A percentile compares a stretch with the other conserved stretches of the same genome.
These are phyloP conservation scores for Nicotiana sylvestris DNA, from an alignment of 257 asterid genomes.

Conservation along the genomic window DNA sequence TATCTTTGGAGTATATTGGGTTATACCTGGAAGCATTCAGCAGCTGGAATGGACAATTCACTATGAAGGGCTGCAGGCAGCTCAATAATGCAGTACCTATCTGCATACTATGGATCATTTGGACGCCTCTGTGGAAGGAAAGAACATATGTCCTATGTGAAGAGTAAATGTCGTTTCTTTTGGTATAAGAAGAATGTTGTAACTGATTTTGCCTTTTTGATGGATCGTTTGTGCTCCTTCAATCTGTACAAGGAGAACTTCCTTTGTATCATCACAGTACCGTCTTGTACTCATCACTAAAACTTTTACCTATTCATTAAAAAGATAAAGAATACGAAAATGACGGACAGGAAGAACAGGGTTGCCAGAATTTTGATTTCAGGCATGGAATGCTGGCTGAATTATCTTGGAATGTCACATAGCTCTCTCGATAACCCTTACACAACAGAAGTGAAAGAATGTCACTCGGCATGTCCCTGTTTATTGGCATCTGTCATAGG, in stretches of 20 bases:
- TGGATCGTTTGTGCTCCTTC: background rate
- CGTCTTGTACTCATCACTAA: background rate
- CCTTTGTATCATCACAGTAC: background rate
- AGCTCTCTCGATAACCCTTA: background rate
- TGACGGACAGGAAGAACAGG: background rate
- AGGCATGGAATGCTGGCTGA: background rate
- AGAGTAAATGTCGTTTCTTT: background rate
- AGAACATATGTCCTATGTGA: background rate
- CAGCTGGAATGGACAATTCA: background rate
- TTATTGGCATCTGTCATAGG: background rate
- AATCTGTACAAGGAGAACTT: background rate
- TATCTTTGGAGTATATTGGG: background rate
- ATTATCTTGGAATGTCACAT: background rate
- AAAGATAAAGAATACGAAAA: background rate
- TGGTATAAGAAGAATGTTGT: background rate
- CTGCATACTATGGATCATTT: background rate
- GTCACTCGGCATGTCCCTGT: background rate
- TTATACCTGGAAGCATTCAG: background rate
- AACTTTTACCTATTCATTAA: background rate
- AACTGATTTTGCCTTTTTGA: background rate
- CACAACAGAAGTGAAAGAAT: background rate
- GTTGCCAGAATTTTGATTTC: background rate
- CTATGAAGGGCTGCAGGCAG: background rate
- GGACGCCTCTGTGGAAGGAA: slow-evolving; percentile 6
- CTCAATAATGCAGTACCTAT: background rate